Evolutionary conservation across 2,329 filamentous ascomycete species (phyloP), one percentile per base, ranked within the genome.

Genomic region (Madurella fahalii): DNA sequence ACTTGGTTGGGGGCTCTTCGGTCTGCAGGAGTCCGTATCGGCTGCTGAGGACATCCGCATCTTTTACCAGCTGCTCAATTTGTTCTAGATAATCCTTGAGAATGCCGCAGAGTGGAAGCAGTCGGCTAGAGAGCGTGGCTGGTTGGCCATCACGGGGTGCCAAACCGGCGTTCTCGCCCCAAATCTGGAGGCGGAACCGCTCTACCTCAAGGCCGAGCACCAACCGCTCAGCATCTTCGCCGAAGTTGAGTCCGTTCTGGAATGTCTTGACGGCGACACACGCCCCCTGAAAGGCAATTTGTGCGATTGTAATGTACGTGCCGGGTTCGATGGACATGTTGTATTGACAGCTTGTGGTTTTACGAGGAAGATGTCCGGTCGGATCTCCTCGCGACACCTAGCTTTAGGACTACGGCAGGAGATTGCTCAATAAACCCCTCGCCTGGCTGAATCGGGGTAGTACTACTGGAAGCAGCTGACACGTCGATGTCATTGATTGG

Each of bases 121-220:
- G 16, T 2, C 54, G 51, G 1, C 34, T 13, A 2, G 54, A 52
- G 2, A 59, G 51, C 3, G 45, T 41, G 1, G 48, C 25, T 1
- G 30, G 32, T 7, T 51, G 43, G 15, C 50, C 53, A 5, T 44
- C 45, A 1, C 9, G 48, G n/a, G 47, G 53, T 12, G 42, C 51
- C 17, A 59, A 44, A 12, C 54, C 57, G 3, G 48, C 50, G 30
- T 59, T 59, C 49, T 59, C 57, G 8, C 57, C 54, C 57, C 57
- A 59, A 13, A 57, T 42, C 13, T 48, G 54, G 12, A 59, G 54
- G 11, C 57, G 57, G 31, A 59, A 57, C 4, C 57, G 52, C 46
- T 59, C 57, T 34, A 59, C 51, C 40, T 60, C 52, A 18, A 57
- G 44, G 9, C 42, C 47, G 17, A 56, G 47, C 7, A 58, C 50